These are phyloP conservation scores for Senna tora DNA, from an alignment of 306 rosid species.

Conservation along the genomic window DNA sequence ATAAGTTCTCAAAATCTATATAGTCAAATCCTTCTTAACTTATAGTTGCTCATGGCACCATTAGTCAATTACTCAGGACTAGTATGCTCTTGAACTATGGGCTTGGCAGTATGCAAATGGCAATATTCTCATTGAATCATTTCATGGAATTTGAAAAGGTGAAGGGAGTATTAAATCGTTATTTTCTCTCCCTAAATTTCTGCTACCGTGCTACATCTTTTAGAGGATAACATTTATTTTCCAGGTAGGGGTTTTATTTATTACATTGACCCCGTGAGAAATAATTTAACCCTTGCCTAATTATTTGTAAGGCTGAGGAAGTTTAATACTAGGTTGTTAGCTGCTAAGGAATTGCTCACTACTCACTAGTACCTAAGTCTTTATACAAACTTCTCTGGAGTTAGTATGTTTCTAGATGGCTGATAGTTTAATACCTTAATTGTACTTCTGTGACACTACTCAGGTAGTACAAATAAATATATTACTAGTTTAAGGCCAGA, in stretches of 20 bases:
- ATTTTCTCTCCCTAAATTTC: slow-evolving; percentile 13
- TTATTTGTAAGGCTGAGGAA: slow-evolving; percentile 1
- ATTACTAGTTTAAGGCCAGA: too few species aligned
- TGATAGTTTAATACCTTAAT: slow-evolving; percentile 14
- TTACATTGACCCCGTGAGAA: neutral
- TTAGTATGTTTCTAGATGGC: neutral
- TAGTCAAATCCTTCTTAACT: neutral
- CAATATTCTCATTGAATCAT: too few species aligned
- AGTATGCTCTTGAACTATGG: too few species aligned
- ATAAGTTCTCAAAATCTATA: neutral
- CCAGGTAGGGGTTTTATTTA: neutral
- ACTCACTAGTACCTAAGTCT: neutral
- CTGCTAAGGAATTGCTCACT: neutral
- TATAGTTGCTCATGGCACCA: neutral
- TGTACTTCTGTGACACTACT: neutral
- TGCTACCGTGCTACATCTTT: neutral
- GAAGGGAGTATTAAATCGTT: neutral
- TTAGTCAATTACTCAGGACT: neutral
- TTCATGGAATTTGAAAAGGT: neutral
- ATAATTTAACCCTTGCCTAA: neutral
- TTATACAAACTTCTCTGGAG: neutral
- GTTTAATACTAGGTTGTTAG: neutral
- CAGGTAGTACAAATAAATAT: neutral
- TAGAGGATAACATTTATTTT: neutral
- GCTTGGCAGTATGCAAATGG: neutral